Evolutionary conservation across 495 filamentous ascomycete genomes (phyloP).

Genomic region (Xylaria venustula): DNA sequence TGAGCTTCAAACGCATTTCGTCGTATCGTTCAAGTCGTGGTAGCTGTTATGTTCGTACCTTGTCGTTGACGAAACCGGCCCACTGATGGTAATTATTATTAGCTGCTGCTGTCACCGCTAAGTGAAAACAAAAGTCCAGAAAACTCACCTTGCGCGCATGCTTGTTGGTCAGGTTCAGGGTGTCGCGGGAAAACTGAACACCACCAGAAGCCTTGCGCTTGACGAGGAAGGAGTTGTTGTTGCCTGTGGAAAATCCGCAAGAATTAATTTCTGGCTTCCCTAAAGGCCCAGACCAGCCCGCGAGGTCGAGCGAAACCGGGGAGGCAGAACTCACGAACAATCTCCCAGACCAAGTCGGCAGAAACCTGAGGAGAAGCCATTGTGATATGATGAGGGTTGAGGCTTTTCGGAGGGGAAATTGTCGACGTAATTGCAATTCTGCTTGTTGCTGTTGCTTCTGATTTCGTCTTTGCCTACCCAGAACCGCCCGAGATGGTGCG

Average conservation of each 20-base stretch:
- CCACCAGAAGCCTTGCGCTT: conserved; percentile 77
- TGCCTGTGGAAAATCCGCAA: conserved; percentile 51
- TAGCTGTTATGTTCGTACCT: conserved; percentile 58
- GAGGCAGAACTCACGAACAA: conserved; percentile 66
- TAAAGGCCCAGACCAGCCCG: neutral
- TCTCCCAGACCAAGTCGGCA: conserved; percentile 86
- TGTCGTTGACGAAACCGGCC: conserved; percentile 86
- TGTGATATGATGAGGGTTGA: conserved; percentile 35
- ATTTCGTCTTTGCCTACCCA: conserved; percentile 28
- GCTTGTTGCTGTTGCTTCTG: conserved; percentile 30
- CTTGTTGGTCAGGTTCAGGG: conserved; percentile 85
- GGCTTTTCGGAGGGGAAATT: conserved; percentile 23
- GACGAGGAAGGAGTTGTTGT: conserved; percentile 80
- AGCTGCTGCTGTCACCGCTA: no score
- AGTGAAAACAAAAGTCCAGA: conserved; percentile 5
- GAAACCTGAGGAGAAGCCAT: conserved; percentile 64
- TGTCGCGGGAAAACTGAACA: conserved; percentile 87
- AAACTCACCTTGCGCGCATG: conserved; percentile 81
- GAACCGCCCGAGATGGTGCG: conserved; percentile 37
- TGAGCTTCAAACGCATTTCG: conserved; percentile 24
- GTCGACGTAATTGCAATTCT: conserved; percentile 26
- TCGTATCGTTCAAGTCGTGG: neutral
- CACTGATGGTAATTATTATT: conserved; percentile 56
- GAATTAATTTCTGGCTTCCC: conserved; percentile 1
- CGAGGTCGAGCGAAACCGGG: neutral